A percentile compares a stretch with the other conserved stretches of the same genome.
phyloP scores from a whole-genome alignment of 2,329 filamentous ascomycete species.

The Fusarium liriodendri region DNA sequence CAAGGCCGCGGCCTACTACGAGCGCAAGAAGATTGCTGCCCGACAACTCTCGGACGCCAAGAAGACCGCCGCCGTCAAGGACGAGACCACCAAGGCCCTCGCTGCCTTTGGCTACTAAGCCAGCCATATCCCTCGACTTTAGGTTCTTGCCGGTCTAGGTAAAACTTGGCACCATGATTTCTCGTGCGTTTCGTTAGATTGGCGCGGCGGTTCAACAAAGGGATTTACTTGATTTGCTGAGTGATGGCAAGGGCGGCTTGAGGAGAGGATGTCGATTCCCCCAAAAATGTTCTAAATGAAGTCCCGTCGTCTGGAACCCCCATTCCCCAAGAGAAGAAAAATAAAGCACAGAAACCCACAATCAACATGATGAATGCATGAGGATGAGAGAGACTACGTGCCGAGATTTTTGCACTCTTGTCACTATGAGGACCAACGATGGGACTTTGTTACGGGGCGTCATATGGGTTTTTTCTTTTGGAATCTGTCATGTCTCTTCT shows the following conservation, averaged over 20 bases:
- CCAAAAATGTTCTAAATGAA: constrained; percentile 50
- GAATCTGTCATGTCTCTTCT: constrained; percentile 5
- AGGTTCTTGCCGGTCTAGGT: constrained; percentile 44
- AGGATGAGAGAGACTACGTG: constrained; percentile 40
- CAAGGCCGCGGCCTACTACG: constrained; percentile 99
- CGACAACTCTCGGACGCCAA: constrained; percentile 92
- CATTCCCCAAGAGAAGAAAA: constrained; percentile 42
- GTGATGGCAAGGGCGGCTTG: constrained; percentile 58
- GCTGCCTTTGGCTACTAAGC: constrained; percentile 90
- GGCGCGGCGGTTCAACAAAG: constrained; percentile 62
- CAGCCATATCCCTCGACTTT: constrained; percentile 46
- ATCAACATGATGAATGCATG: constrained; percentile 45
- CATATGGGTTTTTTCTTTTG: constrained; percentile 7
- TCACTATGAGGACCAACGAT: constrained; percentile 9
- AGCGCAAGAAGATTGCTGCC: constrained; percentile 97
- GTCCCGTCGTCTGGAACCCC: constrained; percentile 47
- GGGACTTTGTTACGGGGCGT: constrained; percentile 11
- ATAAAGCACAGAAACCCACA: constrained; percentile 50
- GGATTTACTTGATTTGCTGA: constrained; percentile 62
- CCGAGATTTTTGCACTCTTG: constrained; percentile 20
- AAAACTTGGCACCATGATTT: constrained; percentile 56
- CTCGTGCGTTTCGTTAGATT: constrained; percentile 66
- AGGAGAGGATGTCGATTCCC: constrained; percentile 48
- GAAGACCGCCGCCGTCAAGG: constrained; percentile 89
- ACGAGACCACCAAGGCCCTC: constrained; percentile 89